A percentile compares a stretch with the other conserved stretches of the same genome.
Conservation (phyloP, 2,329 filamentous ascomycete species). For the Ophiostoma perfectum region DNA sequence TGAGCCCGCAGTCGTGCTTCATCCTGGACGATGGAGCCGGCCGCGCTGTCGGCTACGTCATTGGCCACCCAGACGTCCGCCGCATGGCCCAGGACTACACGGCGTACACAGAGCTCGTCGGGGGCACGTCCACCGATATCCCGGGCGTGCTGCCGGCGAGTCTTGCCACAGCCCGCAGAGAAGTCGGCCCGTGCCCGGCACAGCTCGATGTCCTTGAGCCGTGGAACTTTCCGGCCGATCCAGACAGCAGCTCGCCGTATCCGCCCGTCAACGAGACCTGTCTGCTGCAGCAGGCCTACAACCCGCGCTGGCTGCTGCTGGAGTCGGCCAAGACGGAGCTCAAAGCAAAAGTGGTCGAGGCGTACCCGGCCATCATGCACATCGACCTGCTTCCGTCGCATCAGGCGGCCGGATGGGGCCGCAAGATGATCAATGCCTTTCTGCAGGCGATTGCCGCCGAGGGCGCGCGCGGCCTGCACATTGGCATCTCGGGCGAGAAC, state of each 20-base stretch:
- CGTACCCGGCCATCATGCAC: conserved; percentile 44
- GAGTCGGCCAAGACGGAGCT: conserved; percentile 29
- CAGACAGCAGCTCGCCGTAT: conserved; percentile 19
- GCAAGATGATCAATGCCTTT: conserved; percentile 39
- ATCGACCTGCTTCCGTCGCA: conserved; percentile 42
- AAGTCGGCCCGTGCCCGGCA: conserved; percentile 29
- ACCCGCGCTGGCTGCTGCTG: conserved; percentile 38
- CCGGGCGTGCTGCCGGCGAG: conserved; percentile 4
- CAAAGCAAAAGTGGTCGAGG: conserved; percentile 34
- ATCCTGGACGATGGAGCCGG: conserved; percentile 46
- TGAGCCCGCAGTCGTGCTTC: conserved; percentile 42
- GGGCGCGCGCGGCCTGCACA: conserved; percentile 35
- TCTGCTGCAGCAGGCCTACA: conserved; percentile 41
- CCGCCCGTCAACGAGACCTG: conserved; percentile 31
- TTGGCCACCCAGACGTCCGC: conserved; percentile 42
- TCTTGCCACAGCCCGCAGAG: conserved; percentile 22
- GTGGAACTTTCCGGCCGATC: conserved; percentile 28
- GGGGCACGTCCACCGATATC: not conserved
- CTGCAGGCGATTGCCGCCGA: conserved; percentile 35
- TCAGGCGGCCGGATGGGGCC: conserved; percentile 43
- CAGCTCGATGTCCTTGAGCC: conserved; percentile 32
- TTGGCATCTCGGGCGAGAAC: conserved; percentile 45
- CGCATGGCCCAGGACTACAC: conserved; percentile 38
- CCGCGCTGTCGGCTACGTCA: conserved; percentile 45
- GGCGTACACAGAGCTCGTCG: conserved; percentile 36